Conservation (phyloP, 306 rosid genomes). For the Vigna angularis region DNA sequence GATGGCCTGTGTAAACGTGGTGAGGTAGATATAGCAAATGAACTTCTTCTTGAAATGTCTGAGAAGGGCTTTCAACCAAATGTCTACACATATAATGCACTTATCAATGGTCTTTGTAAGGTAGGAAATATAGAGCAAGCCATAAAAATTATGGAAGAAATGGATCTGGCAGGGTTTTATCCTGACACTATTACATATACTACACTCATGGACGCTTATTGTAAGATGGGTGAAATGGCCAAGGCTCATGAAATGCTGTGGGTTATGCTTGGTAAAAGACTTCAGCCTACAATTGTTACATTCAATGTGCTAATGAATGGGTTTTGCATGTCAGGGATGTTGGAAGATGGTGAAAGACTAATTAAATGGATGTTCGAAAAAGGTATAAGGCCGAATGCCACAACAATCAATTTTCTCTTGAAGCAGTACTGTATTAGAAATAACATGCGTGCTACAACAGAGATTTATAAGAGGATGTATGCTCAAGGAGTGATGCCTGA, state of each 20-base stretch:
- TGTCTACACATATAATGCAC: slow-evolving; percentile 74
- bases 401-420: slow-evolving; percentile 85
- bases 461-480: slow-evolving; percentile 71
- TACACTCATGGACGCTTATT: slow-evolving; percentile 85
- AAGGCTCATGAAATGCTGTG: slow-evolving; percentile 73
- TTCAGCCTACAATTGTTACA: slow-evolving; percentile 85
- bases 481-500: slow-evolving; percentile 75
- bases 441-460: slow-evolving; percentile 63
- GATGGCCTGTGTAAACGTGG: slow-evolving; percentile 89
- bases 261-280: slow-evolving; percentile 72
- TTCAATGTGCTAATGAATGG: slow-evolving; percentile 94
- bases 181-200: slow-evolving; percentile 86
- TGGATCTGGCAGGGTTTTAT: slow-evolving; percentile 73
- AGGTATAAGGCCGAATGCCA: slow-evolving; percentile 73
- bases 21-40: slow-evolving; percentile 79
- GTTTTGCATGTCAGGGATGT: slow-evolving; percentile 81
- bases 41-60: slow-evolving; percentile 85
- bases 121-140: slow-evolving; percentile 74
- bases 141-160: slow-evolving; percentile 69
- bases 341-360: slow-evolving; percentile 81
- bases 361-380: slow-evolving; percentile 85
- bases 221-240: slow-evolving; percentile 76
- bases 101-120: slow-evolving; percentile 87
- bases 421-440: slow-evolving; percentile 85
- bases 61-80: slow-evolving; percentile 82